These are phyloP conservation scores for Sphaceloma murrayae DNA, from an alignment of 2,329 filamentous ascomycete species.

Conservation along the genomic window DNA sequence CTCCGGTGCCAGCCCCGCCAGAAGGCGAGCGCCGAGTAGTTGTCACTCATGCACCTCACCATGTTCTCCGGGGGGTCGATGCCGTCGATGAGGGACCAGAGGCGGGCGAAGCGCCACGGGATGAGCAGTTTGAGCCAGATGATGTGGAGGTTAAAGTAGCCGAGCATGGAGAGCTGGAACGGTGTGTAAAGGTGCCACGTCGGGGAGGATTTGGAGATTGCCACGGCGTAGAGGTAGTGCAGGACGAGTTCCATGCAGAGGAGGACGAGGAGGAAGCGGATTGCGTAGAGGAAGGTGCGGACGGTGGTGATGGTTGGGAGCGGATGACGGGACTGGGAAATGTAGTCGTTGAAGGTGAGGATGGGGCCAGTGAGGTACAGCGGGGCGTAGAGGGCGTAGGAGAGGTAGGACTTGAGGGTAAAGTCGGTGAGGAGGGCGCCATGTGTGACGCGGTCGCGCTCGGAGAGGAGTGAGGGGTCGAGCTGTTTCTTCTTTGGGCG, in stretches of 20 bases:
- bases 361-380: constrained; percentile 90
- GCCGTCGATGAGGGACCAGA: constrained; percentile 87
- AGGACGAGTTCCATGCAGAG: constrained; percentile 85
- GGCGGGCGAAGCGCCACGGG: constrained; percentile 94
- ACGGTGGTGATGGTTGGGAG: constrained; percentile 53
- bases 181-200: constrained; percentile 77
- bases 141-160: constrained; percentile 91
- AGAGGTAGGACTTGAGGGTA: constrained; percentile 75
- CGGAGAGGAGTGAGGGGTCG: constrained; percentile 75
- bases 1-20: constrained; percentile 95
- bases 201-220: constrained; percentile 73
- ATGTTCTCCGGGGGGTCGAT: constrained; percentile 97
- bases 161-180: constrained; percentile 78
- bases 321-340: constrained; percentile 70
- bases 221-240: constrained; percentile 87
- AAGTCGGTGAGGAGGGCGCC: constrained; percentile 64
- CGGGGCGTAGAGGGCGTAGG: constrained; percentile 83
- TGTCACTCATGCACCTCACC: constrained; percentile 91
- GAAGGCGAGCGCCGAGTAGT: constrained; percentile 82
- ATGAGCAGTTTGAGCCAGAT: constrained; percentile 97
- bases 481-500: constrained; percentile 90
- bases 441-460: constrained; percentile 72
- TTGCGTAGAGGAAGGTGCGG: constrained; percentile 69
- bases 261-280: constrained; percentile 71
- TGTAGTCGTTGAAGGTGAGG: constrained; percentile 95